Conservation (phyloP, 495 filamentous ascomycete species). For the Annulohypoxylon stygium region DNA sequence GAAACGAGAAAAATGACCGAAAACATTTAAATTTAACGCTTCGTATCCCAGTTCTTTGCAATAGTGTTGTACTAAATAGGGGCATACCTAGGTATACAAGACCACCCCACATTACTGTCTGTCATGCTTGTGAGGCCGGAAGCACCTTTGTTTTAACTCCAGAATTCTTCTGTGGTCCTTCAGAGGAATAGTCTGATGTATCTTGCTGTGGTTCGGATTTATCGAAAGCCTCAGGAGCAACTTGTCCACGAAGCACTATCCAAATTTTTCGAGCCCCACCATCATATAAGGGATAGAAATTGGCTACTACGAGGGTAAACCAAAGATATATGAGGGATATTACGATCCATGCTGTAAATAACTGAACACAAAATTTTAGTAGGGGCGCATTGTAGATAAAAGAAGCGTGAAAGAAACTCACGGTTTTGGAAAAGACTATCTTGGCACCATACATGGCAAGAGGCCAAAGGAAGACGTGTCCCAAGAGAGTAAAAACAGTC, state of each 20-base stretch:
- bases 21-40: background rate
- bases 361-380: background rate
- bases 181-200: constrained; percentile 1
- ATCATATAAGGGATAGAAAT: constrained; percentile 16
- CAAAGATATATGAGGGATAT: constrained; percentile 16
- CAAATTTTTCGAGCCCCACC: constrained; percentile 15
- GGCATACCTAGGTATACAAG: background rate
- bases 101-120: no score
- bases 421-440: constrained; percentile 16
- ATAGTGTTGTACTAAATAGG: background rate
- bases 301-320: constrained; percentile 3
- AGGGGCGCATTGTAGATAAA: background rate
- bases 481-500: constrained; percentile 7
- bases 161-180: background rate
- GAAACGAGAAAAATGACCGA: background rate
- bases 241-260: constrained; percentile 8
- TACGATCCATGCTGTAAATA: constrained; percentile 20
- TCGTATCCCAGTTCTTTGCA: background rate
- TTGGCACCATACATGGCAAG: constrained; percentile 16
- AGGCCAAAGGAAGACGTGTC: constrained; percentile 14
- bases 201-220: background rate
- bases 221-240: background rate
- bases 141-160: background rate
- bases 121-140: background rate
- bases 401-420: background rate